Evolutionary conservation across 306 rosid species (phyloP), one percentile per base, ranked within the genome.

Genomic region (Lithocarpus polystachyus): DNA sequence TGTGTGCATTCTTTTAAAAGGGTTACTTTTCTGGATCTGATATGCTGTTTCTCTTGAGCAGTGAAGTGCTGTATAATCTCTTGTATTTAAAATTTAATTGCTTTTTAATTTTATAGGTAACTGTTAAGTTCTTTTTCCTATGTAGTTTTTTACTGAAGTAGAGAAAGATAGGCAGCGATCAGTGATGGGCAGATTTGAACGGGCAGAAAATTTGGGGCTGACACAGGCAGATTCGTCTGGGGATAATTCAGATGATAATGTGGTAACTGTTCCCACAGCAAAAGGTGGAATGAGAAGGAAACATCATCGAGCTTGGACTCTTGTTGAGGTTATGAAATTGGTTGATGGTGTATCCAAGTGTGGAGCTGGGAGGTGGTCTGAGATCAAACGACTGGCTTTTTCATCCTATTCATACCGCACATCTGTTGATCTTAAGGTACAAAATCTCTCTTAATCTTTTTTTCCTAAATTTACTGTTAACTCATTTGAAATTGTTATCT

Each of bases 321-420:
- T 90, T 77, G 93, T 73, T 53, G 99, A 96, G 84, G 98, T 96
- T 19, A 84, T 81, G 80, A 91, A 96, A 82, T 84, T 95, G 77
- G 93, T 95, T 1, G 99, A 95, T 40, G 99, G 99, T 28, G 99
- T 95, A 40, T 88, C 98, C 1, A 87, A 82, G 80, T 93, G 94
- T 77, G 99, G 99, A 20, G 90, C 99, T 71, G 99, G 99, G 77
- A 85, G 94, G 81, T 95, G 99, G 99, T 95, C 99, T 69, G 99
- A 95, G 89, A 95, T 95, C 74, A 95, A 93, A 85, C 91, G 90
- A 11, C 97, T 90, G 55, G 85, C 98, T 59, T 95, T 93, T 83
- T 85, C 98, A 65, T 90, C 99, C 2, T 86, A 86, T 79, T 86
- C 98, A 17, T 87, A 93, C 75, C 99, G 99, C 54, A 95, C 99